Evolutionary conservation across 495 filamentous ascomycete genomes (phyloP), one percentile per base, ranked within the genome.

Genomic region (Penicillium lividum): DNA sequence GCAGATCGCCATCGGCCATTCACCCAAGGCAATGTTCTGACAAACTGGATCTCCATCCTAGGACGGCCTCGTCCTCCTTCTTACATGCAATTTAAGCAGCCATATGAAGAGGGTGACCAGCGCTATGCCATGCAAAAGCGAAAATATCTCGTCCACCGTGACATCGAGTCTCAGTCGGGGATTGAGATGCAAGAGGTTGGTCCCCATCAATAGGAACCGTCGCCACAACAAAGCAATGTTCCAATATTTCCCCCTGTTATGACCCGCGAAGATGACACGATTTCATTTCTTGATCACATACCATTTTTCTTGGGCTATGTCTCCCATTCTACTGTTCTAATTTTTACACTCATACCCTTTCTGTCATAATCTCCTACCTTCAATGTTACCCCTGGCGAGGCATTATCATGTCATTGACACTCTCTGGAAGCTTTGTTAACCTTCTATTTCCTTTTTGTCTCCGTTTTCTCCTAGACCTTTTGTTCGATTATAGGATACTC

Each of bases 1-100:
- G 84, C 88, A 61, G 94, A 98, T 68, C 85, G 94, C 25, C 95
- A 97, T 71, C 82, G 92, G 34, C 92, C 94, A 6, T 98, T 96
- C 56, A 89, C 86, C 0, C 93, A 96, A 67, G 87, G 84, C 25
- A 90, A 77, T 64, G 77, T 86, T 57, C 74, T 88, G 73, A 86
- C 77, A 56, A 98, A 98, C 69, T 94, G 89, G 86, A 72, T 89
- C 28, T 80, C 87, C 1, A 92, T 97, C 45, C 77, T 98, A 34
- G 84, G 86, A 53, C 83, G 94, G 47, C 91, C 94, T 33, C 81
- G 94, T 27, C 89, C 91, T 25, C 93, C 94, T 40, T 93, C 89
- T 5, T 97, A 97, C 70, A 82, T 97, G 65, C 84, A 89, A 60
- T 94, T 98, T 77, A 97, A 96, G 75, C 68, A 77, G 47, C 66